Evolutionary conservation across 2,329 filamentous ascomycete species (phyloP).

Genomic region (Parastagonospora nodorum): DNA sequence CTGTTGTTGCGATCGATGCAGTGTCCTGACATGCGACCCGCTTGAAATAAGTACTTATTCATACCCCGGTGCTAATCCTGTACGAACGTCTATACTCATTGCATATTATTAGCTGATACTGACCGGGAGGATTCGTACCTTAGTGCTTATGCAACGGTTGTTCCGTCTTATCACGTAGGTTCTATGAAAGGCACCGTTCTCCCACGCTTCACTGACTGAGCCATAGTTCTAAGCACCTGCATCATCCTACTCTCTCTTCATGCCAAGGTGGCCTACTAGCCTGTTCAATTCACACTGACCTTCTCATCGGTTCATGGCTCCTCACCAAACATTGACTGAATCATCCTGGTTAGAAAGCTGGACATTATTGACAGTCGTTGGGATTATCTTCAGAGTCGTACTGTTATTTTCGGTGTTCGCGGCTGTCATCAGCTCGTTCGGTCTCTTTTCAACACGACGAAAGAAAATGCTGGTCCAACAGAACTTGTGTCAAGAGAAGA

Average conservation of each 20-base stretch:
- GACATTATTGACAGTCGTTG: constrained; percentile 4
- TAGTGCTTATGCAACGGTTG: constrained; percentile 45
- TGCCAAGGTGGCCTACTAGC: constrained; percentile 29
- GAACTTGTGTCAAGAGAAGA: constrained; percentile 4
- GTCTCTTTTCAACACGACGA: constrained; percentile 16
- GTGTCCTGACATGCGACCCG: constrained; percentile 26
- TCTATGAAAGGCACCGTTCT: constrained; percentile 37
- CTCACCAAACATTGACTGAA: constrained; percentile 23
- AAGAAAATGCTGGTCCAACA: constrained; percentile 19
- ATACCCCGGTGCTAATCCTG: constrained; percentile 41
- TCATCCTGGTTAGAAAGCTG: constrained; percentile 17
- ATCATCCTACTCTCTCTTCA: constrained; percentile 30
- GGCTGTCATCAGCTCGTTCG: constrained; percentile 19
- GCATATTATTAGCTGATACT: constrained; percentile 33
- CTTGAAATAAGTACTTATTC: constrained; percentile 26
- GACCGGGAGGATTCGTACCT: constrained; percentile 25
- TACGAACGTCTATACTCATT: constrained; percentile 21
- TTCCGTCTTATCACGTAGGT: constrained; percentile 39
- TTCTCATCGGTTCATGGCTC: constrained; percentile 36
- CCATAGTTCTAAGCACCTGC: constrained; percentile 35
- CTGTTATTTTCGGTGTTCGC: constrained; percentile 24
- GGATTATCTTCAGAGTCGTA: constrained; percentile 17
- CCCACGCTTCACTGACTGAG: constrained; percentile 36
- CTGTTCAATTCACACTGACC: constrained; percentile 13
- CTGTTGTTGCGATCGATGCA: constrained; percentile 22